Base-by-base conservation (phyloP, 768 basidiomycete genomes). In the Jaapia argillacea region DNA sequence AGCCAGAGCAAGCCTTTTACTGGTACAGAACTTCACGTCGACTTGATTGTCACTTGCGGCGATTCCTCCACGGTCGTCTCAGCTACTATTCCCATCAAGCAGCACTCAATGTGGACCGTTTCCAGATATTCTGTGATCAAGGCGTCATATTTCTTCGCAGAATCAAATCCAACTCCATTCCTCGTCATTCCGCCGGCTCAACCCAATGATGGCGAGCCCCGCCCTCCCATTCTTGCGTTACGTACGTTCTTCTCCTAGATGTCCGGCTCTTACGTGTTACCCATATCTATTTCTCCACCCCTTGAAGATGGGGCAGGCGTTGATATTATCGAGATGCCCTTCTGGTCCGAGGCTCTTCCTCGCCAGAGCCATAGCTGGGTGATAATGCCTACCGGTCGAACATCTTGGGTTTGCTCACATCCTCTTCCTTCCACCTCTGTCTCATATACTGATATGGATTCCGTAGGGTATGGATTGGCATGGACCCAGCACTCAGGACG, bases 401-500 rank as follows among this genome's bases (percentile, higher is more conserved):
- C 85, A 2, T 73, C 82, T 22, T 94, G 91, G 91, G 85, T 82
- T 56, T 39, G 62, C 46, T 7, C 23, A 13, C 20, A 43, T 25
- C n/a, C 18, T 22, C 18, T 26, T 37, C 23, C 21, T 41, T 13
- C 40, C 24, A 3, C 41, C 23, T 4, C 46, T 14, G 18, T 38
- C 28, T 24, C n/a, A 13, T 26, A n/a, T 40, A 44, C 25, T 45
- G 23, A 13, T 16, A 7, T 28, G 5, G 10, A 5, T 31, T 26
- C 7, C 37, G 12, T 33, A 88, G 86, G 91, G 91, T 1, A 68
- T 92, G 36, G 92, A 96, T 58, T 94, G 91, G 91, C 92, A 89
- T 53, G 92, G 90, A 0, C 79, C 81, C 3, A 89, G 86, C 53
- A 68, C 81, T 7, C 57, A 61, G 12, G 87, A 92, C 54, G 81